Percentiles rank a stretch among this genome's conserved stretches.
phyloP scores from a whole-genome alignment of 768 basidiomycete species.

The Suillus fuscotomentosus region DNA sequence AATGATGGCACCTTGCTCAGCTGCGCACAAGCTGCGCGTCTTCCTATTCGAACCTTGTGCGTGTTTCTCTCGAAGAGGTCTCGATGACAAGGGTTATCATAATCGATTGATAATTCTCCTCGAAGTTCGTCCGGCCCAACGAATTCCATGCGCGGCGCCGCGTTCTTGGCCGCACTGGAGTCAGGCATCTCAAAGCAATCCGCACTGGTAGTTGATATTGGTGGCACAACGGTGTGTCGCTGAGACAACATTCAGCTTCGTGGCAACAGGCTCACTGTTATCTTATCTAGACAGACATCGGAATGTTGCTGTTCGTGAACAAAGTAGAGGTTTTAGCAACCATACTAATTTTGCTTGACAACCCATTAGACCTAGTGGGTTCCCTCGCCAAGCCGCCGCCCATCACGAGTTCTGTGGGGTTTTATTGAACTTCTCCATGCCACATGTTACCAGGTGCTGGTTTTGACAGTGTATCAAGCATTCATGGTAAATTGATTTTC shows the following conservation, averaged over 20 bases:
- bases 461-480: conserved; percentile 2
- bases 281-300: conserved; percentile 48
- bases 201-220: conserved; percentile 59
- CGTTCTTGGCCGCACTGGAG: conserved; percentile 50
- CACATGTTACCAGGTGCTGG: conserved; percentile 44
- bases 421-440: conserved; percentile 59
- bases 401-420: conserved; percentile 62
- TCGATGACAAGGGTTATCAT: conserved; percentile 13
- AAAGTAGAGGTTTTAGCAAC: not conserved
- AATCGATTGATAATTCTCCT: conserved; percentile 9
- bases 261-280: conserved; percentile 6
- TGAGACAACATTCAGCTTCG: conserved; percentile 7
- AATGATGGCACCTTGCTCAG: conserved; percentile 57
- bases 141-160: conserved; percentile 70
- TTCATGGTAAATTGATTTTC: not conserved
- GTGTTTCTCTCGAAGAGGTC: conserved; percentile 21
- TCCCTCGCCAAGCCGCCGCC: conserved; percentile 62
- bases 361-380: conserved; percentile 43
- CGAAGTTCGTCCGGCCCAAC: conserved; percentile 52
- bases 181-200: conserved; percentile 32
- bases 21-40: conserved; percentile 45
- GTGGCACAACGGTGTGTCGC: conserved; percentile 51
- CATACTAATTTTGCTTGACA: conserved; percentile 11
- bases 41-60: conserved; percentile 61
- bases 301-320: conserved; percentile 45